A percentile compares a stretch with the other conserved stretches of the same genome.
Conservation (phyloP, 768 basidiomycete genomes). For the Lentinula guzmanii region DNA sequence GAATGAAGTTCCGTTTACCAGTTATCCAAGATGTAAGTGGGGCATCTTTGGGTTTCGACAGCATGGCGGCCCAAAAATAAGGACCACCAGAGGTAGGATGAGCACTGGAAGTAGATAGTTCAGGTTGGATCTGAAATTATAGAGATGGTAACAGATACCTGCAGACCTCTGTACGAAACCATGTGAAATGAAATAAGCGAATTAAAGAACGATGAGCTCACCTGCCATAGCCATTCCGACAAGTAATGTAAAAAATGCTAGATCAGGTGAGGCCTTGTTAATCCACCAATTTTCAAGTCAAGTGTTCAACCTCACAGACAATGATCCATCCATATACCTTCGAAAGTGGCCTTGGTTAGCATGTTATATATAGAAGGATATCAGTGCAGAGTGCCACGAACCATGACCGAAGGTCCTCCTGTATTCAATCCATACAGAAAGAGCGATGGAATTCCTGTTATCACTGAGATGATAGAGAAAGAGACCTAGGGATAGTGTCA, state of each 20-base stretch:
- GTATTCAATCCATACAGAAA: conserved; percentile 69
- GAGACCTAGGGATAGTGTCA: conserved; percentile 33
- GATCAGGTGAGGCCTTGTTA: neutral
- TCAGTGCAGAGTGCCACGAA: neutral
- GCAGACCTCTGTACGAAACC: conserved; percentile 34
- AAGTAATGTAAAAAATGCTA: conserved; percentile 62
- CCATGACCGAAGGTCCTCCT: conserved; percentile 71
- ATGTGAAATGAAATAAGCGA: neutral
- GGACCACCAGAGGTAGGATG: conserved; percentile 72
- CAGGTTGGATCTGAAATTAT: neutral
- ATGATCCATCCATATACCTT: conserved; percentile 64
- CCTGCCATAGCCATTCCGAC: conserved; percentile 77
- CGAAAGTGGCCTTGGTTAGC: neutral
- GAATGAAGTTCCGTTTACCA: conserved; percentile 23
- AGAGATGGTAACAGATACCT: conserved; percentile 27
- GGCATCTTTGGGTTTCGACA: conserved; percentile 50
- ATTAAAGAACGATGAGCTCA: conserved; percentile 17
- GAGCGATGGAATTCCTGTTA: conserved; percentile 66
- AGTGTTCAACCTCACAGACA: conserved; percentile 36
- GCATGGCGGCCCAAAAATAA: conserved; percentile 80
- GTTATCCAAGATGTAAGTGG: conserved; percentile 71
- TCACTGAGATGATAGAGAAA: conserved; percentile 72
- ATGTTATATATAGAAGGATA: neutral
- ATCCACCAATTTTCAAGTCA: neutral
- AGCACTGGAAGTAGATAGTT: conserved; percentile 36